Conservation (phyloP, 352 stramenopile species). For the Phytopythium boreale region DNA sequence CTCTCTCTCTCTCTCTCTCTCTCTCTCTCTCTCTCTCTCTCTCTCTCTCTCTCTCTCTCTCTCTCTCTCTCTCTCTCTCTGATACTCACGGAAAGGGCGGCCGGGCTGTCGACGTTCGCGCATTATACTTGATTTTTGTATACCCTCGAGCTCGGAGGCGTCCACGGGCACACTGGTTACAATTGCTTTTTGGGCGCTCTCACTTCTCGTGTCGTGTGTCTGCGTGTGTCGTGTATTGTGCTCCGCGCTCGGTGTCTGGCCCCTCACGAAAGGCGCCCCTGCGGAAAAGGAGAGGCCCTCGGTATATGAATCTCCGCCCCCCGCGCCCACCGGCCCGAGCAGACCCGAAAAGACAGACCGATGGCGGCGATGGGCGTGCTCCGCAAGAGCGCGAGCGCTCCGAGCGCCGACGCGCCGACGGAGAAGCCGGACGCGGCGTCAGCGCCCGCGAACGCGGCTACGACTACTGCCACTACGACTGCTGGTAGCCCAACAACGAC, state of each 20-base stretch:
- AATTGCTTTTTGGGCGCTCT: background rate
- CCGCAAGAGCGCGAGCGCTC: background rate
- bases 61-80: background rate
- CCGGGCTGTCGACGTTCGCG: background rate
- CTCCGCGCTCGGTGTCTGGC: too few species aligned
- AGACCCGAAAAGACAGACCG: background rate
- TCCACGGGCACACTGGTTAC: background rate
- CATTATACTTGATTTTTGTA: background rate
- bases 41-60: too few species aligned
- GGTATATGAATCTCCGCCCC: background rate
- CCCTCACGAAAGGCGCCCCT: background rate
- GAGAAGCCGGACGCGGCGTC: background rate
- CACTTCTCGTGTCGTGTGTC: constrained; percentile 3
- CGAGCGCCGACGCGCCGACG: background rate
- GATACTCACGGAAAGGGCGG: background rate
- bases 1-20: too few species aligned
- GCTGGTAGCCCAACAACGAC: background rate
- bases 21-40: too few species aligned
- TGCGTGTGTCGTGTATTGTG: background rate
- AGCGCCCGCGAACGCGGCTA: too few species aligned
- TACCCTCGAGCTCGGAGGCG: background rate
- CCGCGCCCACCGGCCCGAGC: background rate
- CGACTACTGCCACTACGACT: too few species aligned
- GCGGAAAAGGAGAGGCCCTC: background rate
- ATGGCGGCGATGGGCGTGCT: background rate